Evolutionary conservation across 768 basidiomycete genomes (phyloP), one percentile per base, ranked within the genome.

Genomic region (Macrolepiota albuminosa): DNA sequence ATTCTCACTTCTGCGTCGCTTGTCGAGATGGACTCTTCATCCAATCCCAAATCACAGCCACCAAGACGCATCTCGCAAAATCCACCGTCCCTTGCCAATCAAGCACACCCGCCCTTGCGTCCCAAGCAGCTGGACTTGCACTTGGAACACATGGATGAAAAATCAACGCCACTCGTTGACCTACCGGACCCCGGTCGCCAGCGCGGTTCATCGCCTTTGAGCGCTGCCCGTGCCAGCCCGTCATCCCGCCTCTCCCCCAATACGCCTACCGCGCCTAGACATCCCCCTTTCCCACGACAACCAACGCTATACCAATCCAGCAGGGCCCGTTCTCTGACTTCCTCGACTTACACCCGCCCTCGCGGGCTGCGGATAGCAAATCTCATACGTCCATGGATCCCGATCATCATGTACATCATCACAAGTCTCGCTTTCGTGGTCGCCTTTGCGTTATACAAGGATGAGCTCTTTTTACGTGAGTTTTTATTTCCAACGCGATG

Each of bases 381-480:
- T 63, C 72, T 83, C n/a, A 64, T 91, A 63, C 83, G 81, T 63
- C 84, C 89, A 54, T 94, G 89, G 88, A 72, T 87, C 31, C 93
- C 93, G 40, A 73, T 94, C 58, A 80, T 92, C 59, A 70, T 86
- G 54, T 97, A 95, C 76, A 84, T 80, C 18, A 76, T 87, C 7
- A 93, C 91, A 37, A 93, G 81, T 62, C 76, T 94, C 39, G 85
- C 81, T 13, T 93, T 96, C 66, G 68, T 95, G 39, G 72, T 88
- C 50, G 91, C 89, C n/a, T 85, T 95, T 68, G 88, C 86, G 37
- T 84, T 93, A 64, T 95, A 89, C 82, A 87, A 86, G 72, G 81
- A 81, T 24, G 84, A 96, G 69, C 80, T 96, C 45, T 95, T 97
- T 72, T 73, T 81, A 66, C 84, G 94, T 93, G 67, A 70, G 89